Conservation (phyloP, 2,329 filamentous ascomycete genomes). For the Mariannaea sp. region DNA sequence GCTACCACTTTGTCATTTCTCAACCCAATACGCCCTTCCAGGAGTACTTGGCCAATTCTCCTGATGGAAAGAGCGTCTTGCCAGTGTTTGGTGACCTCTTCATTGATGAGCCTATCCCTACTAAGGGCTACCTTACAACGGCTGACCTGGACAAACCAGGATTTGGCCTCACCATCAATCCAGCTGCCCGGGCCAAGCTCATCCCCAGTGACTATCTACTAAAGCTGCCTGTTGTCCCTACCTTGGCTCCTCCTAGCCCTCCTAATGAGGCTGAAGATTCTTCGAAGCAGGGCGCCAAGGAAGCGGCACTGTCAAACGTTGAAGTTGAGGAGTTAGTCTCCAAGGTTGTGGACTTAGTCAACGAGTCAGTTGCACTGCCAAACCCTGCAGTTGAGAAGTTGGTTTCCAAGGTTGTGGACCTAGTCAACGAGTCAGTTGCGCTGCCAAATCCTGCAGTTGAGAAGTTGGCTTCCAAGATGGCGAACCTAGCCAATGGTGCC, state of each 20-base stretch:
- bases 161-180: slow-evolving; percentile 87
- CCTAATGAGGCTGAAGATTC: slow-evolving; percentile 31
- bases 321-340: slow-evolving; percentile 41
- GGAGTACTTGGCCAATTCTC: slow-evolving; percentile 92
- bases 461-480: slow-evolving; percentile 42
- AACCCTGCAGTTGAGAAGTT: slow-evolving; percentile 40
- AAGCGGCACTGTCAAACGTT: slow-evolving; percentile 25
- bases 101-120: slow-evolving; percentile 86
- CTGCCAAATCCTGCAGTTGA: slow-evolving; percentile 37
- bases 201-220: slow-evolving; percentile 77
- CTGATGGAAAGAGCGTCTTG: slow-evolving; percentile 85
- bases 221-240: slow-evolving; percentile 63
- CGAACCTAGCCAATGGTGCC: slow-evolving; percentile 36
- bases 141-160: slow-evolving; percentile 85
- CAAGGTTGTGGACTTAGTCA: no score
- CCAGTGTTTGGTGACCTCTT: slow-evolving; percentile 94
- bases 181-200: slow-evolving; percentile 69
- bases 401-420: slow-evolving; percentile 44
- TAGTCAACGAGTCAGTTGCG: no score
- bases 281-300: slow-evolving; percentile 20
- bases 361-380: slow-evolving; percentile 10
- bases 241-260: slow-evolving; percentile 44
- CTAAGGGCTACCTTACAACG: slow-evolving; percentile 79
- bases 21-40: slow-evolving; percentile 95
- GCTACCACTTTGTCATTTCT: slow-evolving; percentile 94